Percentiles rank a stretch among this genome's conserved stretches.
phyloP scores from a whole-genome alignment of 345 rosid species.

The Acer yangbiense region DNA sequence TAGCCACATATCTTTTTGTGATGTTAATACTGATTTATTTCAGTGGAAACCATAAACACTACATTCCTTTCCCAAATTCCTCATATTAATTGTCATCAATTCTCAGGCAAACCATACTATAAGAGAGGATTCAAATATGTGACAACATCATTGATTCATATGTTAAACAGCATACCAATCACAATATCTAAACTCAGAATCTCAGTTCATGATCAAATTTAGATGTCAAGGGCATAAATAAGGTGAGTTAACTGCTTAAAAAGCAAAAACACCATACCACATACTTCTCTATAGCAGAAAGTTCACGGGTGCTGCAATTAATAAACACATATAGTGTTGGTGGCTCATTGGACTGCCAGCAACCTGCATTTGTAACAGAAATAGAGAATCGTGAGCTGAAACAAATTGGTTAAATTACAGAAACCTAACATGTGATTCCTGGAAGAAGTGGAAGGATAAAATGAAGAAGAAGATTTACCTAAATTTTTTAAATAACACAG shows the following conservation, averaged over 20 bases:
- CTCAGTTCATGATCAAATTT: not conserved
- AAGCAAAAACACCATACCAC: slow-evolving; percentile 59
- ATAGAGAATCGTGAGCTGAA: slow-evolving; percentile 8
- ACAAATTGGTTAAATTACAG: not conserved
- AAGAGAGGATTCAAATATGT: slow-evolving; percentile 7
- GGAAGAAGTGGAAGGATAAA: not conserved
- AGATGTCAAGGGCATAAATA: slow-evolving; percentile 11
- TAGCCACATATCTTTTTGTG: not conserved
- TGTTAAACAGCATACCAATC: not conserved
- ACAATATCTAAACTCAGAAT: not conserved
- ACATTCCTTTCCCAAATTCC: not conserved
- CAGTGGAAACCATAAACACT: not conserved
- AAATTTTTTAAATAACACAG: not conserved
- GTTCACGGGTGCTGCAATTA: slow-evolving; percentile 91
- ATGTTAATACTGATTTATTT: not conserved
- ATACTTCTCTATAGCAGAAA: slow-evolving; percentile 80
- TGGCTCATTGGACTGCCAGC: slow-evolving; percentile 75
- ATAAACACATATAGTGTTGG: slow-evolving; percentile 83
- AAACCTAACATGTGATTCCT: not conserved
- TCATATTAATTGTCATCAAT: not conserved
- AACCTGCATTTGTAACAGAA: slow-evolving; percentile 47
- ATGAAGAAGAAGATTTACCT: not conserved
- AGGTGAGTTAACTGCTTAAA: not conserved
- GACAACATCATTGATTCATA: not conserved
- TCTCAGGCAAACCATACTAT: not conserved